Conservation (phyloP, 257 asterid genomes). For the Lavandula angustifolia region DNA sequence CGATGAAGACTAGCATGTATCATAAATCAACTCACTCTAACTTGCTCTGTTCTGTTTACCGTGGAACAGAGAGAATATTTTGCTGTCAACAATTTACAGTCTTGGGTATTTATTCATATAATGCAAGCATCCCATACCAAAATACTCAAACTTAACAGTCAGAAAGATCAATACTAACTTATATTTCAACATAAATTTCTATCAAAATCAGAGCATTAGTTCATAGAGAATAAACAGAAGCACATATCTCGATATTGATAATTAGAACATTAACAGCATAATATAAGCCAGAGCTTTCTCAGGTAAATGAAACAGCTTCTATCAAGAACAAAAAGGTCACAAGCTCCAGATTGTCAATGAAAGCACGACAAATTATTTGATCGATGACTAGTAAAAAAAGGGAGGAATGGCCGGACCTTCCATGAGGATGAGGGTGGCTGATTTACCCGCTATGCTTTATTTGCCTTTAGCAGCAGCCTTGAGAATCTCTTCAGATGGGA, state of each 20-base stretch:
- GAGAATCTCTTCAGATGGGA: slow-evolving; percentile 81
- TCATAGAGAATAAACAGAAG: too few relatives aligned
- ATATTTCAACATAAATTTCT: too few relatives aligned
- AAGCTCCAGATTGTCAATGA: neutral
- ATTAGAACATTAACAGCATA: neutral
- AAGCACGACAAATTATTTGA: neutral
- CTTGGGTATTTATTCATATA: slow-evolving; percentile 16
- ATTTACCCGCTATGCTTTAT: neutral
- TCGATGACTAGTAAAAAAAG: too few relatives aligned
- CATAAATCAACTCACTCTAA: neutral
- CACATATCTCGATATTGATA: neutral
- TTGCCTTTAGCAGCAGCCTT: slow-evolving; percentile 40
- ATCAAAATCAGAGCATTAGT: too few relatives aligned
- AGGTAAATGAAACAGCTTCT: too few relatives aligned
- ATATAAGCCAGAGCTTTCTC: neutral
- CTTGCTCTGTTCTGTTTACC: neutral
- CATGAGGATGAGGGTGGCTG: too few relatives aligned
- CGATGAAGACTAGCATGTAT: slow-evolving; percentile 23
- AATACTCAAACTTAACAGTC: too few relatives aligned
- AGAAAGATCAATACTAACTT: too few relatives aligned
- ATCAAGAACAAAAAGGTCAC: neutral
- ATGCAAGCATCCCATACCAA: neutral
- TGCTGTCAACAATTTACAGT: neutral
- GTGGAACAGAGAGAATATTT: neutral
- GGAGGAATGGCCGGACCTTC: neutral